These are phyloP conservation scores for Tetrapyrgos nigripes DNA, from an alignment of 1,284 basidiomycete species.

Conservation along the genomic window DNA sequence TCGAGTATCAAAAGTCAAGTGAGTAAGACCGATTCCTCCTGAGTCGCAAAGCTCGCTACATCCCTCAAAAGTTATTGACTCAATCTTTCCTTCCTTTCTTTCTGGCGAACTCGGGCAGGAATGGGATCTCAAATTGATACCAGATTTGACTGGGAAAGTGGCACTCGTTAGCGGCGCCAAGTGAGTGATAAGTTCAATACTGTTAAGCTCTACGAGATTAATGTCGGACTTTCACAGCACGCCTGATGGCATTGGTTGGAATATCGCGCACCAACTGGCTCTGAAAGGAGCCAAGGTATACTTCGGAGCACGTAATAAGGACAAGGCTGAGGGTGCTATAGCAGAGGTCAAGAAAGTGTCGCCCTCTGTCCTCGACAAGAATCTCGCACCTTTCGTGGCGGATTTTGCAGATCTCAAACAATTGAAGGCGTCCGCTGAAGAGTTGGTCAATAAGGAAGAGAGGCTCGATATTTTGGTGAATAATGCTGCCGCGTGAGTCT, in stretches of 20 bases:
- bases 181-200: constrained; percentile 3
- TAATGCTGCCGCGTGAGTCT: constrained; percentile 20
- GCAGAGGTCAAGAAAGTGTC: constrained; percentile 1
- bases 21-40: too few relatives aligned
- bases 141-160: constrained; percentile 14
- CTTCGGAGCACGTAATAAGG: constrained; percentile 5
- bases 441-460: constrained; percentile 4
- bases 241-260: constrained; percentile 7
- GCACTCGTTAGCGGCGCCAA: constrained; percentile 15
- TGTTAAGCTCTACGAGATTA: neutral
- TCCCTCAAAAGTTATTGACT: too few relatives aligned
- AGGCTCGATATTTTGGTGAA: constrained; percentile 22
- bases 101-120: too few relatives aligned
- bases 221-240: constrained; percentile 1
- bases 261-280: constrained; percentile 16
- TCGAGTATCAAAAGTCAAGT: too few relatives aligned
- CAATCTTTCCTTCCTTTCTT: too few relatives aligned
- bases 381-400: constrained; percentile 8
- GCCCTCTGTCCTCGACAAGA: neutral
- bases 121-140: constrained; percentile 9
- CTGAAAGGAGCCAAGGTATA: constrained; percentile 14
- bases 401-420: constrained; percentile 1
- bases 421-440: constrained; percentile 4
- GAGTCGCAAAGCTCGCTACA: too few relatives aligned
- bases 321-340: constrained; percentile 9